Percentiles rank a stretch among this genome's conserved stretches.
Conservation (phyloP, 2,329 filamentous ascomycete species). For the Amesomyces nigricolor region DNA sequence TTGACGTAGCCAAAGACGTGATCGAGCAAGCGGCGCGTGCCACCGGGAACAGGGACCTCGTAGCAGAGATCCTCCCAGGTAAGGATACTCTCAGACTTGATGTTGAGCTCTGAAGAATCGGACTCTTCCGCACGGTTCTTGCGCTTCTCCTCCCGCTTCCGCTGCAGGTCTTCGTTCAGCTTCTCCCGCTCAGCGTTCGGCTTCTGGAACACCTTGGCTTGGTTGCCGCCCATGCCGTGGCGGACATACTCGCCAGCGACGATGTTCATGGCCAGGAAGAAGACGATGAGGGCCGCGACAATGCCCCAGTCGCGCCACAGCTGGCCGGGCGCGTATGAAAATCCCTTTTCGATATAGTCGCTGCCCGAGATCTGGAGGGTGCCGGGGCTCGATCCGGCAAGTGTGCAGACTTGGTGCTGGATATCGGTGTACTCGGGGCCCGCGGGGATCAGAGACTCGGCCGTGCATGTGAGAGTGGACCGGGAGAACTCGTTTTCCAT, state of each 20-base stretch:
- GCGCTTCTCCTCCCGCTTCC: slow-evolving; percentile 54
- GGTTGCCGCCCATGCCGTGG: slow-evolving; percentile 74
- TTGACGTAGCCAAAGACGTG: slow-evolving; percentile 63
- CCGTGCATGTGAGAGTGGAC: slow-evolving; percentile 62
- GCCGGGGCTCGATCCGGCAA: slow-evolving; percentile 65
- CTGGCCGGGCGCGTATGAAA: slow-evolving; percentile 59
- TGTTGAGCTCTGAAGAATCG: slow-evolving; percentile 46
- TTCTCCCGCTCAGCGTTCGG: slow-evolving; percentile 61
- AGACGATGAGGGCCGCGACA: slow-evolving; percentile 66
- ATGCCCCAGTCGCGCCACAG: slow-evolving; percentile 85
- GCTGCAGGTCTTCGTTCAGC: slow-evolving; percentile 57
- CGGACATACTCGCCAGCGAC: slow-evolving; percentile 73
- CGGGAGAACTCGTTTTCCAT: slow-evolving; percentile 83
- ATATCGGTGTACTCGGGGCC: slow-evolving; percentile 67
- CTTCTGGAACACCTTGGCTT: slow-evolving; percentile 69
- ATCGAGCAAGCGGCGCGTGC: slow-evolving; percentile 50
- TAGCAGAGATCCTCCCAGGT: slow-evolving; percentile 87
- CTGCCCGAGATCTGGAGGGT: slow-evolving; percentile 57
- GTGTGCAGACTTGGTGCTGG: slow-evolving; percentile 72
- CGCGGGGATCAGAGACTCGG: slow-evolving; percentile 62
- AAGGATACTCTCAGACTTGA: slow-evolving; percentile 60
- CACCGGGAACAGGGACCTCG: slow-evolving; percentile 56
- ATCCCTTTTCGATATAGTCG: slow-evolving; percentile 63
- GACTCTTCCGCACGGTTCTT: slow-evolving; percentile 41
- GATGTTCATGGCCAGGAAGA: slow-evolving; percentile 71